phyloP scores from a whole-genome alignment of 2,329 filamentous ascomycete species.

The Emergomyces orientalis region DNA sequence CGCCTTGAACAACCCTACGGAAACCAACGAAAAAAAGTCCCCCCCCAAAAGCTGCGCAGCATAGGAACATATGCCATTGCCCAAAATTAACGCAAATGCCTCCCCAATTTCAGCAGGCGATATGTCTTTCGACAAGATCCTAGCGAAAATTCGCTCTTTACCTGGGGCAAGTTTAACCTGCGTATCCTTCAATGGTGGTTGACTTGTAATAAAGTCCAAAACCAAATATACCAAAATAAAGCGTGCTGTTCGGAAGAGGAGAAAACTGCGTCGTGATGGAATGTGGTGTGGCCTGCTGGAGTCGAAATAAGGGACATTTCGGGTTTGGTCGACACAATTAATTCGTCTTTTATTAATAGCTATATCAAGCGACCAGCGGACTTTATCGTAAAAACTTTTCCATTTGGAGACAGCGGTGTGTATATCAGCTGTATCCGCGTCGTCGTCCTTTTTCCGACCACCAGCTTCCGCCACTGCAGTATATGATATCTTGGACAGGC shows the following conservation, averaged over 20 bases:
- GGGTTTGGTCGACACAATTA: conserved; percentile 3
- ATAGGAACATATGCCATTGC: not conserved
- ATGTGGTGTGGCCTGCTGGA: not conserved
- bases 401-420: not conserved
- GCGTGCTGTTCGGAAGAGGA: conserved; percentile 8
- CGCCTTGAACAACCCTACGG: not conserved
- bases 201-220: conserved; percentile 6
- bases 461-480: not conserved
- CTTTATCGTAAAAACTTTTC: not conserved
- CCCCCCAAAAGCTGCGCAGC: not conserved
- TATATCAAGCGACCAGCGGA: conserved; percentile 3
- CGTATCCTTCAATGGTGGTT: conserved; percentile 7
- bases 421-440: not conserved
- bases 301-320: conserved; percentile 6
- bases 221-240: conserved; percentile 11
- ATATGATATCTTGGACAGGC: conserved; percentile 8
- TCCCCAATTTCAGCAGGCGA: conserved; percentile 7
- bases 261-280: conserved; percentile 4
- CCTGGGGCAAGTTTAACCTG: conserved; percentile 8
- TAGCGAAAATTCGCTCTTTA: conserved; percentile 8
- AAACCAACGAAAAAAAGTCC: conserved; percentile 4
- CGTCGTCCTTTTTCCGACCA: not conserved
- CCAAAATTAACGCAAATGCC: not conserved
- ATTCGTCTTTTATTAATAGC: conserved; percentile 5
- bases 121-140: not conserved